Conservation (phyloP, 176 grass and related monocot species). For the Eragrostis curvula region DNA sequence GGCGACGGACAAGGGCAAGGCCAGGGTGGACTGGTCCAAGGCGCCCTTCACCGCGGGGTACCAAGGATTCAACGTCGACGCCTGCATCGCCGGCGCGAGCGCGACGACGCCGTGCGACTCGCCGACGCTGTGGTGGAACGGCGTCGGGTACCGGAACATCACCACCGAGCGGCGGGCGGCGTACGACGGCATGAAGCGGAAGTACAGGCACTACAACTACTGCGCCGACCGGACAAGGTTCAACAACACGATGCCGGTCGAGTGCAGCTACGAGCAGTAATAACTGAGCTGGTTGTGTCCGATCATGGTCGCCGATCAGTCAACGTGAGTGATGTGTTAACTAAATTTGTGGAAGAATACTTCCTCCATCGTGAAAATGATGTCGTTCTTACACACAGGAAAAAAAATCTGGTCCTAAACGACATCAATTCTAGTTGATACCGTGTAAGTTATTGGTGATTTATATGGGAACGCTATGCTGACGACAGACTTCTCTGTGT, state of each 20-base stretch:
- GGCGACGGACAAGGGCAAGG: constrained; percentile 64
- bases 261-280: constrained; percentile 43
- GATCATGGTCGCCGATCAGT: too few species aligned
- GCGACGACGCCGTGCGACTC: constrained; percentile 38
- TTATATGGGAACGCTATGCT: too few species aligned
- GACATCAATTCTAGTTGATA: too few species aligned
- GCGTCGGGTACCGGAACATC: constrained; percentile 41
- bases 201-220: constrained; percentile 65
- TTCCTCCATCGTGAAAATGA: too few species aligned
- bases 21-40: constrained; percentile 56
- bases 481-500: too few species aligned
- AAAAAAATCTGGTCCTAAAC: too few species aligned
- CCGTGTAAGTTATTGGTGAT: too few species aligned
- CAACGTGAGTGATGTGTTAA: too few species aligned
- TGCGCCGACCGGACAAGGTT: constrained; percentile 52
- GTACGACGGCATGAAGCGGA: constrained; percentile 52
- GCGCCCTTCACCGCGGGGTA: constrained; percentile 61
- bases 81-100: constrained; percentile 25
- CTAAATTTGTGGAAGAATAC: too few species aligned
- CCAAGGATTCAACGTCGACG: constrained; percentile 51
- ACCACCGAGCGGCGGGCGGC: constrained; percentile 45
- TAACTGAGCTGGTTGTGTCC: not conserved
- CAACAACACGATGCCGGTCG: constrained; percentile 24
- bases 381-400: too few species aligned
- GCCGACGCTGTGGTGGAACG: constrained; percentile 64